Conservation (phyloP, 345 rosid species). For the Moricandia arvensis region DNA sequence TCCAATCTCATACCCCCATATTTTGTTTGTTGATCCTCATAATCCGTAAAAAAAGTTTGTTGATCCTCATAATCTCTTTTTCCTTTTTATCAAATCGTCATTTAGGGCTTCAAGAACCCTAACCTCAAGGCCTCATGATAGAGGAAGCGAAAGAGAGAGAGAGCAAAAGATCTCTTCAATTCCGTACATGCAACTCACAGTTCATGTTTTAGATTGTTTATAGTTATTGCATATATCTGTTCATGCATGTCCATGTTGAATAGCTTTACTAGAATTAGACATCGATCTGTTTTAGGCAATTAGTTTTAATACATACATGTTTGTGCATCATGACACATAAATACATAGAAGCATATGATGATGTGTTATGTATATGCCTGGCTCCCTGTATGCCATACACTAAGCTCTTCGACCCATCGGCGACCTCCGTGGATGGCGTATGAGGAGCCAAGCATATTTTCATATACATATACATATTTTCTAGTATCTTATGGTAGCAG, state of each 20-base stretch:
- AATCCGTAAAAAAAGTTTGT: not conserved
- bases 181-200: constrained; percentile 29
- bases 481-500: not conserved
- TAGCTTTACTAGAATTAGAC: constrained; percentile 7
- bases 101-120: constrained; percentile 19
- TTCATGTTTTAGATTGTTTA: constrained; percentile 11
- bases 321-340: not conserved
- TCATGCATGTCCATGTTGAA: constrained; percentile 31
- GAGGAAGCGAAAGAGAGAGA: not conserved
- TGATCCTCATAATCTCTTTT: constrained; percentile 8
- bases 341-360: not conserved
- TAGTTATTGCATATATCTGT: constrained; percentile 1
- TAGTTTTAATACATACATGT: not conserved
- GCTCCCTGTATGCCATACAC: constrained; percentile 99
- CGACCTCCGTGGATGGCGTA: constrained; percentile 95
- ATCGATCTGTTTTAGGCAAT: not conserved
- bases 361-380: constrained; percentile 62
- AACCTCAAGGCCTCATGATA: not conserved
- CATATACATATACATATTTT: constrained; percentile 7
- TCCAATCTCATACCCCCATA: constrained; percentile 8
- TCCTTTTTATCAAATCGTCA: not conserved
- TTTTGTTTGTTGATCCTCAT: constrained; percentile 18
- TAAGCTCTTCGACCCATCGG: constrained; percentile 56
- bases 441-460: constrained; percentile 97
- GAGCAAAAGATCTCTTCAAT: constrained; percentile 15